Conservation (phyloP, 163 green algal genomes). For the Scenedesmus sp. region DNA sequence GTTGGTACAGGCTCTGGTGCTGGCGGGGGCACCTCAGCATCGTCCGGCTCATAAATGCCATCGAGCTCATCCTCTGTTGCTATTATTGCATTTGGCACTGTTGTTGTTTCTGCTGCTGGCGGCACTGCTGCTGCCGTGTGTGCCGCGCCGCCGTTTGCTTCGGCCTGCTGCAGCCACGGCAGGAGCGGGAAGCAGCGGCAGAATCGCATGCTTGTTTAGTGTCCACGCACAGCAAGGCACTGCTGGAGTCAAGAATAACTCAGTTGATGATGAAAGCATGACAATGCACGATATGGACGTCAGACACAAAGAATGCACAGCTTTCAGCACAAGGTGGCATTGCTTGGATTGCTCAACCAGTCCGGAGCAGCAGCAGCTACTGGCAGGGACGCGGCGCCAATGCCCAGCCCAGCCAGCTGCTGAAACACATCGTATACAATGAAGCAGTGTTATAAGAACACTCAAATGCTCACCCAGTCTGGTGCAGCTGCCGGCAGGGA, state of each 20-base stretch:
- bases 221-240: not conserved
- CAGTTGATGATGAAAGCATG: not conserved
- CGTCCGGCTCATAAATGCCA: not conserved
- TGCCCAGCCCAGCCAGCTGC: not conserved
- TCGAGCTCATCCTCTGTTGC: not conserved
- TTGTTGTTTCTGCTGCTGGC: not conserved
- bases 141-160: conserved; percentile 26
- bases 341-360: not conserved
- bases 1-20: not conserved
- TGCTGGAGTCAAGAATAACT: not conserved
- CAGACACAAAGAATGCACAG: not conserved
- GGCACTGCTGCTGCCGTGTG: not conserved
- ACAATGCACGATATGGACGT: not conserved
- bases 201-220: no score
- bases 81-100: not conserved
- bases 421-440: no score
- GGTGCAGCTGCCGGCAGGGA: not conserved
- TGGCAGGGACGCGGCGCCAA: no score
- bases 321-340: not conserved
- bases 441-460: no score
- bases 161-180: not conserved
- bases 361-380: not conserved
- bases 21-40: not conserved
- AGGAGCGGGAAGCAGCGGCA: not conserved
- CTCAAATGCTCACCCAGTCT: not conserved